Evolutionary conservation across 495 filamentous ascomycete species (phyloP), one percentile per base, ranked within the genome.

Genomic region (Annulohypoxylon nitens): DNA sequence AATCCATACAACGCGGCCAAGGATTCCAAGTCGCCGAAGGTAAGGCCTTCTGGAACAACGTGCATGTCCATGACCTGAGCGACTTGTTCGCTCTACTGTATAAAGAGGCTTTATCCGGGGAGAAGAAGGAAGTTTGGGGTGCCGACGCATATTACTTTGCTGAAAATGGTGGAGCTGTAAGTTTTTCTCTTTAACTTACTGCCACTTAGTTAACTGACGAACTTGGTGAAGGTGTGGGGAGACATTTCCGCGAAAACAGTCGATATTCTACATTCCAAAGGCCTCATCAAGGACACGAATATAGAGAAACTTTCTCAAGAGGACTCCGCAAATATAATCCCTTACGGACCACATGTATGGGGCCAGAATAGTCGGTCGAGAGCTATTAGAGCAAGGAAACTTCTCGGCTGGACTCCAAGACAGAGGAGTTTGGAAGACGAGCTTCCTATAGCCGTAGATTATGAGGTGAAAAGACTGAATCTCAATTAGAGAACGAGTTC

Each of bases 291-390:
- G 14, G 50, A 54, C 4, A 10, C 50, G n/a, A 33, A 10, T 11
- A n/a, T 54, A 11, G 50, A 54, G 3, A 54, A 54, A 8, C 25
- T 54, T 4, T 30, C 50, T 5, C 3, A 10, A 4, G 10, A 54
- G 30, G 50, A 54, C 1, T 5, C 25, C 4, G 23, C 50, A 10
- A 26, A 54, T 11, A 54, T 33, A 30, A 12, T 12, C 0, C 48
- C 8, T 5, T 33, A n/a, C 3, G 50, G 20, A 5, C 25, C 25
- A 16, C 0, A 2, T 11, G 25, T 54, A 54, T 54, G 50, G 50
- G 50, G 50, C 14, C 50, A 54, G 30, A 54, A 54, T 5, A 54
- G 50, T 54, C 50, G 50, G 11, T 30, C 23, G 3, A 54, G 25
- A n/a, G 50, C 50, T 14, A 33, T 54, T 10, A 33, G 50, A 33